Evolutionary conservation across 371 early-diverging fungal genomes (phyloP), one percentile per base, ranked within the genome.

Genomic region (Rhizopus stolonifer): DNA sequence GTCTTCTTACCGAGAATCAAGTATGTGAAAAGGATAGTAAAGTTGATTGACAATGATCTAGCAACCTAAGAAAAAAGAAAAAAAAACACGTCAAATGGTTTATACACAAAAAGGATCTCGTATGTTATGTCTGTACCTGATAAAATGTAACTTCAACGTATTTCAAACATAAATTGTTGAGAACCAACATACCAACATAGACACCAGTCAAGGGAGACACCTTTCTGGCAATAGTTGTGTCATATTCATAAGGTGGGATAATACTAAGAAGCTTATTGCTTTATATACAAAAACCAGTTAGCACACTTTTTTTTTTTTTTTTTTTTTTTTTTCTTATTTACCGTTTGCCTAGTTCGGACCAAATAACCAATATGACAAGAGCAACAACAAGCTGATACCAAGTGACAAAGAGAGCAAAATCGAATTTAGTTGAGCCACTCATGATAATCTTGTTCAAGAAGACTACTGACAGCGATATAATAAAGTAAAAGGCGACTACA

Each of bases 361-460:
- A 84, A 39, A 80, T 61, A 24, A 88, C 39, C 19, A 86, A 59
- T 7, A 88, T 66, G 10, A 69, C 69, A 31, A 88, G 61, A 1
- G 88, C 88, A 10, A 86, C 85, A 9, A 86, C 61, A 29, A 88
- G 64, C 58, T 88, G 86, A 56, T 73, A 88, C 77, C 85, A 84
- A 25, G 84, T 87, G 32, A 85, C 84, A 46, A 84, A 85, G 24
- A 84, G 71, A 26, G 88, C 85, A 69, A 79, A 88, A 5, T 84
- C 80, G 52, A 88, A 88, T 11, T 85, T 83, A 18, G 58, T 44
- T 14, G 83, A 74, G 4, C 77, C 77, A 46, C 83, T 81, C 52
- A 88, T 65, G 56, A 88, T 86, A 58, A 80, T 79, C 78, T 88
- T 88, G 72, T 88, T 88, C 44, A 88, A 69, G 49, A 86, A 88